Base-by-base conservation (phyloP, 129 eudicot genomes). In the Solidago caesia region DNA sequence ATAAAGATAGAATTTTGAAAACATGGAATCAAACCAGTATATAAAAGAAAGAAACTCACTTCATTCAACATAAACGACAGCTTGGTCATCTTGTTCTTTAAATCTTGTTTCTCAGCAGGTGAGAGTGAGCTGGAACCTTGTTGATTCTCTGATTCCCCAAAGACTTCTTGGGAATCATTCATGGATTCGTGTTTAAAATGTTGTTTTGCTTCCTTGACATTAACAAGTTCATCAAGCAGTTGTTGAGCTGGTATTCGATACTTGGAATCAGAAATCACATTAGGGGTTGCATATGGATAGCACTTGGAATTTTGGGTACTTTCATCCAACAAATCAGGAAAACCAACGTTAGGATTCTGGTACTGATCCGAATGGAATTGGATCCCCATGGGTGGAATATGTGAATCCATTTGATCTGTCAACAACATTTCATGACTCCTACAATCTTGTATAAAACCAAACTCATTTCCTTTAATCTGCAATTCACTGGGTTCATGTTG, bases 61-160 rank as follows among this genome's bases (percentile, higher is more conserved):
- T 90, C 96, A 29, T 83, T 89, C 16, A 90, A 84, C 92, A 90
- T 87, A 84, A 73, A 81, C 55, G 89, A 75, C 29, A 90, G 89
- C 73, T 90, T 90, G 6, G 90, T 89, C 61, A 85, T 90, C 83
- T 87, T 90, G 87, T 79, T 87, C 84, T 87, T 92, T 68, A 90
- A 56, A 55, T 90, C 91, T 29, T 87, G 96, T 68, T 81, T 87
- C 61, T 85, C 79, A 2, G 87, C 79, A 9, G 85, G 74, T 43
- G 84, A 48, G 43, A 75, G 65, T 42, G 45, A 39, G 7, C 7
- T 64, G 55, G 79, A 51, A 64, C 65, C 78, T 33, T 14, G 60
- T 60, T 61, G 10, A 47, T 73, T 16, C 60, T 74, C 6, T 6
- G 64, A 75, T 75, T 49, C 64, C 79, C 52, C 48, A 5, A 59